Evolutionary conservation across 495 filamentous ascomycete genomes (phyloP).

Genomic region (Tuber microsphaerosporum): DNA sequence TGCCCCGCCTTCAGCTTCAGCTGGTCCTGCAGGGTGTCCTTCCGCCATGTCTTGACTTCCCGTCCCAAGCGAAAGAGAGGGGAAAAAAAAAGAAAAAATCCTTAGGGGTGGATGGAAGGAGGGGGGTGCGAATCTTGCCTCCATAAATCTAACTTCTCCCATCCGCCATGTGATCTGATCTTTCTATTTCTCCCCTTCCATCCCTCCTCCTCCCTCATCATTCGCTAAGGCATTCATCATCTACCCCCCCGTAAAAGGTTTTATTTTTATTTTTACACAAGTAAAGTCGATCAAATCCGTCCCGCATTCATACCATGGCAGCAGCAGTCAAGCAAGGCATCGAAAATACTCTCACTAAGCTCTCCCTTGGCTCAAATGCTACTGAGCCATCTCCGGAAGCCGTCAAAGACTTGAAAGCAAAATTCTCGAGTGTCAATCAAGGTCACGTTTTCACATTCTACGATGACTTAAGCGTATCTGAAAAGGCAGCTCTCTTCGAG

Average conservation of each 20-base stretch:
- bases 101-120: background rate
- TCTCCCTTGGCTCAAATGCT: conserved; percentile 52
- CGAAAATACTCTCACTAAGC: conserved; percentile 50
- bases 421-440: conserved; percentile 73
- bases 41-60: background rate
- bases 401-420: conserved; percentile 63
- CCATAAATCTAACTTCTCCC: background rate
- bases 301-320: conserved; percentile 15
- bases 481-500: conserved; percentile 71
- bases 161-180: background rate
- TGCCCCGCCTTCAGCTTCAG: conserved; percentile 1
- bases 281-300: background rate
- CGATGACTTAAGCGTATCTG: conserved; percentile 62
- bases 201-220: background rate
- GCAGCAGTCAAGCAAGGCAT: conserved; percentile 38
- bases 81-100: background rate
- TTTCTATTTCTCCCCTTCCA: background rate
- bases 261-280: background rate
- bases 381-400: conserved; percentile 66
- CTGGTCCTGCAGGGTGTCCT: background rate
- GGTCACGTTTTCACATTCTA: conserved; percentile 88
- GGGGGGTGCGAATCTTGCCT: background rate
- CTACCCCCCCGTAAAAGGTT: background rate
- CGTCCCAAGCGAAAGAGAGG: background rate
- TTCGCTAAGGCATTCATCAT: background rate